Evolutionary conservation across 768 basidiomycete species (phyloP), one percentile per base, ranked within the genome.

Genomic region (Daedaleopsis nitida): DNA sequence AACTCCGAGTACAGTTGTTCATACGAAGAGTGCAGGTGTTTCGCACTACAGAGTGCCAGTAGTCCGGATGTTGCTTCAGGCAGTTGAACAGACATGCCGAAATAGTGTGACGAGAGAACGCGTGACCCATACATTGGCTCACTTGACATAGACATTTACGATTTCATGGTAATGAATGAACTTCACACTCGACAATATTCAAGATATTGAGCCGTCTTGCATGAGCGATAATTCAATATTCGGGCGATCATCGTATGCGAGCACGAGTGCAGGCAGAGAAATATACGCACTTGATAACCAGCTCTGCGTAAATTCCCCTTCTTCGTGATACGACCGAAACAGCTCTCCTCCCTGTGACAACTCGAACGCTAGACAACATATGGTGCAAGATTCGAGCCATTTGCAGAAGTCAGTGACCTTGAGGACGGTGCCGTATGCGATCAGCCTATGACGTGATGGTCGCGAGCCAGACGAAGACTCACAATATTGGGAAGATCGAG

Each of bases 81-180:
- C 16, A 35, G 3, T 56, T 34, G 38, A 1, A 14, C 42, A 52
- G 57, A 23, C 92, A 99, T 98, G 65, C 97, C 97, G 70, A 99
- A 99, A 74, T 98, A 7, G 87, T 95, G 52, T 43, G 3, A 16
- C 13, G 44, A n/a, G 7, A 21, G n/a, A 42, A 53, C n/a, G 34
- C 9, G 23, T 61, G 58, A 21, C 35, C 60, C 61, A 49, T 38
- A 21, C n/a, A 16, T 1, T 35, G 17, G 45, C 80, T 24, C 57
- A 92, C 91, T 98, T 98, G 63, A 99, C 83, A 71, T 99, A 96
- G 4, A 96, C 86, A 70, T 99, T 97, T 17, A 98, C 97, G 65
- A 99, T 94, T 60, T 92, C 89, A 69, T 98, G 86, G 2, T 88
- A 81, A 68, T 99, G 97, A 5, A 98, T 83, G 70, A 98, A 98